Evolutionary conservation across 345 rosid species (phyloP).

Genomic region (Pseudoturritis turrita): DNA sequence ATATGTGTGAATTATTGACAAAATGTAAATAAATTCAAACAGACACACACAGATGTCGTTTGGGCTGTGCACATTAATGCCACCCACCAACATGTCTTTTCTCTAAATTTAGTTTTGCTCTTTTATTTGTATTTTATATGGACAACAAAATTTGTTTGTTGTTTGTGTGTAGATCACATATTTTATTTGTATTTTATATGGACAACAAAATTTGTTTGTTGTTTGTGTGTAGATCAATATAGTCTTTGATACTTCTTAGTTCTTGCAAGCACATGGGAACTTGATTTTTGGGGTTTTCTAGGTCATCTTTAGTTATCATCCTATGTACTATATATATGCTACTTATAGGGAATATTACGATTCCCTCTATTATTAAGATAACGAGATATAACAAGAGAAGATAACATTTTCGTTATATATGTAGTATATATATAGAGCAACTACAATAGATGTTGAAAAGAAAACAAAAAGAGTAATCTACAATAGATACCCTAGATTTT

Average conservation of each 20-base stretch:
- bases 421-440: too few species aligned
- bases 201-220: slow-evolving; percentile 4
- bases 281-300: slow-evolving; percentile 11
- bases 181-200: slow-evolving; percentile 1
- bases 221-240: neutral
- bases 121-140: slow-evolving; percentile 1
- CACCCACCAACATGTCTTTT: neutral
- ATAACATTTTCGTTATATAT: too few species aligned
- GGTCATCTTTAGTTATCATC: neutral
- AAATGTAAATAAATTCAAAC: neutral
- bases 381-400: neutral
- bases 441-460: too few species aligned
- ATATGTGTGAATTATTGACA: neutral
- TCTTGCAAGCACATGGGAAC: slow-evolving; percentile 15
- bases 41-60: neutral
- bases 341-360: neutral
- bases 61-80: slow-evolving; percentile 1
- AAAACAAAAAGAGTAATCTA: too few species aligned
- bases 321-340: neutral
- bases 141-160: slow-evolving; percentile 4
- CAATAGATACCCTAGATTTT: neutral
- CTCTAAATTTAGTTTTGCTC: neutral
- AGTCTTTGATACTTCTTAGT: neutral
- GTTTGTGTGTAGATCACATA: slow-evolving; percentile 8
- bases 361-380: neutral